Evolutionary conservation across 306 rosid genomes (phyloP).

Genomic region (barrel medic (Medicago truncatula)): MtrunA17r5.0-ANR NC_053049.1:41725501-41726000

Average conservation of each 20-base stretch:
- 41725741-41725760: conserved; percentile 98
- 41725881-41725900: neutral
- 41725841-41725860: neutral
- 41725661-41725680: conserved; percentile 93
- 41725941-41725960: neutral
- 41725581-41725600: conserved; percentile 93
- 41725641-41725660: conserved; percentile 88
- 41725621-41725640: conserved; percentile 92
- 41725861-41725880: conserved; percentile 5
- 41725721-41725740: conserved; percentile 86
- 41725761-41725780: conserved; percentile 97
- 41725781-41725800: conserved; percentile 81
- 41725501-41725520: conserved; percentile 77
- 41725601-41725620: conserved; percentile 87
- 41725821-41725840: conserved; percentile 48
- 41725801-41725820: conserved; percentile 33
- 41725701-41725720: conserved; percentile 91
- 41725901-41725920: neutral
- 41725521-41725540: conserved; percentile 86
- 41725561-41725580: conserved; percentile 90
- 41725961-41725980: conserved; percentile 18
- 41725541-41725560: conserved; percentile 95
- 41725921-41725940: neutral
- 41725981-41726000: neutral
- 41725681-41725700: conserved; percentile 95